These are phyloP conservation scores for Neostapfia colusana DNA, from an alignment of 176 grass and related monocot genomes.

Conservation along the genomic window DNA sequence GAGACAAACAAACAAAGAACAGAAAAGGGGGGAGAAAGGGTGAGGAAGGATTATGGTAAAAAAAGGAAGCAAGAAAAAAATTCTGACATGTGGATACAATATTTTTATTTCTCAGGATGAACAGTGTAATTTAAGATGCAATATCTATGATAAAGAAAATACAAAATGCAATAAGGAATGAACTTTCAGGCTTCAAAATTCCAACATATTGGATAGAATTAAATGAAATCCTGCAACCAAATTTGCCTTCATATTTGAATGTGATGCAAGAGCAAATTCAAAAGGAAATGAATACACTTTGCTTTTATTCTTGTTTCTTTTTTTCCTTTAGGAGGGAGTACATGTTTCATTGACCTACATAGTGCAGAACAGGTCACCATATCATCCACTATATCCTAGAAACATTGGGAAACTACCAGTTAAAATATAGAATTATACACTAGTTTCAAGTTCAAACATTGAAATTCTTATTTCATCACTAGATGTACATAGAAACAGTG, in stretches of 20 bases:
- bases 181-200: neutral
- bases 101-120: neutral
- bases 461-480: neutral
- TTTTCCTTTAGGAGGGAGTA: neutral
- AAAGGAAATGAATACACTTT: slow-evolving; percentile 1
- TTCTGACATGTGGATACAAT: no score
- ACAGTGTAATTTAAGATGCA: neutral
- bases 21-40: no score
- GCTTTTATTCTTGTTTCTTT: neutral
- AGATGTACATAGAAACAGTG: neutral
- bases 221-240: neutral
- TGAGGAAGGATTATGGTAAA: no score
- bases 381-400: neutral
- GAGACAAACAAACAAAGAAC: no score
- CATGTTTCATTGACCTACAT: neutral
- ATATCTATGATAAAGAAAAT: neutral
- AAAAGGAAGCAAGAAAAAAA: no score
- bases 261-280: slow-evolving; percentile 1
- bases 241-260: neutral
- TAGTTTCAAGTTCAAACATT: neutral
- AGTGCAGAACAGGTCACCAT: neutral
- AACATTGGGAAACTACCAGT: neutral
- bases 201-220: slow-evolving; percentile 17
- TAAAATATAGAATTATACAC: neutral
- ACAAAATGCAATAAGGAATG: neutral